These are phyloP conservation scores for Galeopsis tetrahit DNA, from an alignment of 257 asterid species.

Conservation along the genomic window DNA sequence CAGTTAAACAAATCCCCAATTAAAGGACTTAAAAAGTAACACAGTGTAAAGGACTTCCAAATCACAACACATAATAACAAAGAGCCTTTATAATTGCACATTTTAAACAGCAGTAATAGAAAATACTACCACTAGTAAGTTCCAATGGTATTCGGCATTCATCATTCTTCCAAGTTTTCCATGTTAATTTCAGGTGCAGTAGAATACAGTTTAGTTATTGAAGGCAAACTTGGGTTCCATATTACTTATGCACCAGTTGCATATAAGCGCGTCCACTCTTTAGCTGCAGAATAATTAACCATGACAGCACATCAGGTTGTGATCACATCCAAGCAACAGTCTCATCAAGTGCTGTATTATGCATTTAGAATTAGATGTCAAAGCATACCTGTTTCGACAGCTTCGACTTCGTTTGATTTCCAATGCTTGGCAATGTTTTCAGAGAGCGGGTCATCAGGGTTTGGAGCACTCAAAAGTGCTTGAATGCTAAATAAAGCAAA, in stretches of 20 bases:
- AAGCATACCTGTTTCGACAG: conserved; percentile 90
- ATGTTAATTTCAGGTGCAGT: conserved; percentile 31
- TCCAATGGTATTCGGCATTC: conserved; percentile 44
- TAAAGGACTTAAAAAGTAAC: conserved; percentile 3
- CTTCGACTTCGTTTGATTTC: conserved; percentile 96
- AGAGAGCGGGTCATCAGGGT: conserved; percentile 97
- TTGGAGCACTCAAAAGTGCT: conserved; percentile 99
- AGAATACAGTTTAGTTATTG: conserved; percentile 37
- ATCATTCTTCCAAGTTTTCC: conserved; percentile 41
- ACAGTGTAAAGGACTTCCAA: background rate
- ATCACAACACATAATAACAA: conserved; percentile 26
- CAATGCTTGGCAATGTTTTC: conserved; percentile 99
- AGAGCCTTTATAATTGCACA: conserved; percentile 46
- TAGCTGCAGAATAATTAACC: conserved; percentile 43
- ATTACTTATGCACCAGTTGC: conserved; percentile 82
- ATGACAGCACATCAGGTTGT: background rate
- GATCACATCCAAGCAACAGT: background rate
- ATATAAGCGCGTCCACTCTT: conserved; percentile 95
- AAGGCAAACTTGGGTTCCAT: conserved; percentile 23
- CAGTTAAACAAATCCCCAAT: background rate
- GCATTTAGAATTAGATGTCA: background rate
- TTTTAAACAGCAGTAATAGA: conserved; percentile 40
- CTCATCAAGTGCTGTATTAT: background rate
- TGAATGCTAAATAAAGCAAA: conserved; percentile 68
- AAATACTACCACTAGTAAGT: conserved; percentile 31